These are phyloP conservation scores for Leishmania major DNA, from an alignment of 208 protist genomes.

Conservation along the genomic window DNA sequence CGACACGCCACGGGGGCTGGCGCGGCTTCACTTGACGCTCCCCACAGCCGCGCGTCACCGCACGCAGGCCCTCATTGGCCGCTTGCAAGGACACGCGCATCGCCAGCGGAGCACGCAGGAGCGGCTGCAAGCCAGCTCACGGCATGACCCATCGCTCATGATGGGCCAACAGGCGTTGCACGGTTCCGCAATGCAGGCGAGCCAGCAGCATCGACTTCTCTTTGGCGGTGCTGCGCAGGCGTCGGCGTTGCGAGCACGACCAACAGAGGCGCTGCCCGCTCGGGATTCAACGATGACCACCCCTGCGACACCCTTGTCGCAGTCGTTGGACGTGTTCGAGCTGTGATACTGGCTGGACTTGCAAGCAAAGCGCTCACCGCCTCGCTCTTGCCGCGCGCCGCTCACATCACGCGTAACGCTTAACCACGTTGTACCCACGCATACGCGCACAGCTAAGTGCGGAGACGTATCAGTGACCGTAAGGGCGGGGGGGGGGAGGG, in stretches of 20 bases:
- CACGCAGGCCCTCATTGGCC: conserved; percentile 49
- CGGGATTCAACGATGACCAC: not conserved
- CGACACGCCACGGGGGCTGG: not conserved
- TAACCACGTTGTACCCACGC: not conserved
- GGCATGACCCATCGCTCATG: conserved; percentile 15
- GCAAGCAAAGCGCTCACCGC: not conserved
- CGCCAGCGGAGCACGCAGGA: not conserved
- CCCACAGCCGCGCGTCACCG: conserved; percentile 44
- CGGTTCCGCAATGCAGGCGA: conserved; percentile 18
- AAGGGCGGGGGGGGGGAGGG: not conserved
- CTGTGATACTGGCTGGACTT: not conserved
- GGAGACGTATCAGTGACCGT: not conserved
- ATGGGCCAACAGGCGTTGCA: conserved; percentile 30
- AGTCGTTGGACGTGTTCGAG: conserved; percentile 7
- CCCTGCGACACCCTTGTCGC: not conserved
- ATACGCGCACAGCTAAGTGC: not conserved
- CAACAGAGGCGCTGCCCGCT: not conserved
- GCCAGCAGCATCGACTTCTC: conserved; percentile 30
- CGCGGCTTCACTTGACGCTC: conserved; percentile 47
- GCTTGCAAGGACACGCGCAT: conserved; percentile 36
- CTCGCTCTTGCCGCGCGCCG: not conserved
- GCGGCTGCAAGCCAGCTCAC: conserved; percentile 19
- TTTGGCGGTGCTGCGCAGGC: not conserved
- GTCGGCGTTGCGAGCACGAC: not conserved
- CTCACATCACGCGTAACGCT: not conserved